Evolutionary conservation across 192 early-diverging fungal species (phyloP), one percentile per base, ranked within the genome.

Genomic region (Rhizophagus prolifer): DNA sequence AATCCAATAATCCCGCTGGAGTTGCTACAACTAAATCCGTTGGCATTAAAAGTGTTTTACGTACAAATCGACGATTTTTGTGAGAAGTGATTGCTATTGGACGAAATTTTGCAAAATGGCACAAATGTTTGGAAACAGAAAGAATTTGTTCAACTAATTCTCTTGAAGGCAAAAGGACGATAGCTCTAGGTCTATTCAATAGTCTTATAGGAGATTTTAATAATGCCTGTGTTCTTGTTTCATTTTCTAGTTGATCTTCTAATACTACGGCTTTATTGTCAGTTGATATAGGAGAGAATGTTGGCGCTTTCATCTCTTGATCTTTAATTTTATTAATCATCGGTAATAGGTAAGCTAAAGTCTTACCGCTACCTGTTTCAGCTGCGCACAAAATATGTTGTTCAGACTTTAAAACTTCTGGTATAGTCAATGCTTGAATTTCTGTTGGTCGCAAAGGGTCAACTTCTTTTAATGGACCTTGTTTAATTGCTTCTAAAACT

Each of bases 331-430:
- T 84, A 30, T 94, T 87, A 9, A 98, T 84, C 0, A 94, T 81
- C 0, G 96, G 96, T 25, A 92, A 58, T 38, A 96, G 85, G 74
- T 96, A 98, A 0, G 95, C 94, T 12, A 95, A 78, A 0, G 97
- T 97, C 82, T 99, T 99, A 9, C 96, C 96, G 2, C 91, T 90
- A 34, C 97, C 97, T 0, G 95, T 97, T 81, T 97, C 95, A 1
- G 94, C 95, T 6, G 94, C 94, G 73, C 91, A 84, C 26, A 96
- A 84, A 59, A 94, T 86, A 74, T 89, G 86, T 61, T 80, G 78
- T 74, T 62, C 47, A 19, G 61, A 36, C 62, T 82, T 75, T 7
- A 94, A 81, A 19, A 92, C 80, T 64, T 92, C 87, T 19, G 93
- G 94, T 62, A 96, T 95, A 16, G 89, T 88, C 58, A 95, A 82